Base-by-base conservation (phyloP, 148 eudicot species). In the Dysphania ambrosioides region DNA sequence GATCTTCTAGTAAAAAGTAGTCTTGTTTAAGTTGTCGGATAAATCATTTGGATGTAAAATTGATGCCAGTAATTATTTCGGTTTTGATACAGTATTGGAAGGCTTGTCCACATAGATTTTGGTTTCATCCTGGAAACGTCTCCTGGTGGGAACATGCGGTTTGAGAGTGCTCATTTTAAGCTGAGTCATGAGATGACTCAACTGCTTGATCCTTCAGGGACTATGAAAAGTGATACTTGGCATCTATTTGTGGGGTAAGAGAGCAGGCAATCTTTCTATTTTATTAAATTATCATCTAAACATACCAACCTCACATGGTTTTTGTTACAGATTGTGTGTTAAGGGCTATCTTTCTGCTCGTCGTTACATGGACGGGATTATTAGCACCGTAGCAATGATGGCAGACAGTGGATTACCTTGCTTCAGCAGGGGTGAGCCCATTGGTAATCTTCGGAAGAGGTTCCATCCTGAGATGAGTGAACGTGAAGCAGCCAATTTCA, bases 171-270 rank as follows among this genome's bases (percentile, higher is more conserved):
- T 65, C 97, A 92, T 76, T 96, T 96, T 78, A 96, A 96, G 88
- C 86, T 96, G 72, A 96, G 99, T 85, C 99, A 96, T 75, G 99
- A 96, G 82, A 96, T 96, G 99, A 96, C 99, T 60, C 99, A 96
- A 81, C 80, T 96, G 72, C 93, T 96, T 41, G 97, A 96, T 74
- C 99, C 99, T 49, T 96, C 99, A 12, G 97, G 99, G 73, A 83
- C 82, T 49, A 96, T 92, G 99, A 96, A 92, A 85, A 96, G 97
- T 60, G 99, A 96, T 64, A 87, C 94, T 36, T 96, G 99, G 99
- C 74, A 85, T 84, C 83, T 73, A 71, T 96, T 92, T 83, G 97
- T 96, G 29, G 91, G 97, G 97, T 95, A 75, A 64, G 78, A 41
- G 35, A 49, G 55, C 26, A 29, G 18, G 18, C 40, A 13, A 29